phyloP scores from a whole-genome alignment of 2,329 filamentous ascomycete genomes.

The Pseudocercospora eumusae region DNA sequence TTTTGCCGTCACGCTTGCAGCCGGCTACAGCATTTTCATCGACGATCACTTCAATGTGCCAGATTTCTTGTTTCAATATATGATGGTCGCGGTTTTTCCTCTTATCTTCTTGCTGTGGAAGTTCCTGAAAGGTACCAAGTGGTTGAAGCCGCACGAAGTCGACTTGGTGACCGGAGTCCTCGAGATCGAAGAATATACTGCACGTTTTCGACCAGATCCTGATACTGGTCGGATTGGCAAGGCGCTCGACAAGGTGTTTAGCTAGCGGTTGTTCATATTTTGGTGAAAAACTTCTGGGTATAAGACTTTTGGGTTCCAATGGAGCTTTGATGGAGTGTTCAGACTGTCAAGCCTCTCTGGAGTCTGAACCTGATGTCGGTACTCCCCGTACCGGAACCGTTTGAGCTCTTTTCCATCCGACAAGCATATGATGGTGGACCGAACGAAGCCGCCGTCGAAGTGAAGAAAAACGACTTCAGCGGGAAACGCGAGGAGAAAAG shows the following conservation, averaged over 20 bases:
- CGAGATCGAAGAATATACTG: slow-evolving; percentile 10
- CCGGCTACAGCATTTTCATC: slow-evolving; percentile 1
- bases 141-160: slow-evolving; percentile 2
- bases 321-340: too few species aligned
- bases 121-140: not conserved
- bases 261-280: not conserved
- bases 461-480: not conserved
- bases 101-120: not conserved
- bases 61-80: not conserved
- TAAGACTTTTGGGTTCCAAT: too few species aligned
- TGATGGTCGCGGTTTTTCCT: not conserved
- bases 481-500: not conserved
- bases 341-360: too few species aligned
- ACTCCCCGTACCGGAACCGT: too few species aligned
- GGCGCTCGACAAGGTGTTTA: slow-evolving; percentile 1
- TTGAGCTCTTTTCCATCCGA: too few species aligned
- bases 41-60: slow-evolving; percentile 3
- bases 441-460: not conserved
- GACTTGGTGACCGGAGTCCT: not conserved
- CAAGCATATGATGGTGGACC: too few species aligned
- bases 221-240: not conserved
- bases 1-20: not conserved
- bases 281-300: too few species aligned
- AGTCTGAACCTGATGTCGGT: too few species aligned
- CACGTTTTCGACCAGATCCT: slow-evolving; percentile 1